Evolutionary conservation across 441 rosid species (phyloP).

Genomic region (Manihot esculenta): DNA sequence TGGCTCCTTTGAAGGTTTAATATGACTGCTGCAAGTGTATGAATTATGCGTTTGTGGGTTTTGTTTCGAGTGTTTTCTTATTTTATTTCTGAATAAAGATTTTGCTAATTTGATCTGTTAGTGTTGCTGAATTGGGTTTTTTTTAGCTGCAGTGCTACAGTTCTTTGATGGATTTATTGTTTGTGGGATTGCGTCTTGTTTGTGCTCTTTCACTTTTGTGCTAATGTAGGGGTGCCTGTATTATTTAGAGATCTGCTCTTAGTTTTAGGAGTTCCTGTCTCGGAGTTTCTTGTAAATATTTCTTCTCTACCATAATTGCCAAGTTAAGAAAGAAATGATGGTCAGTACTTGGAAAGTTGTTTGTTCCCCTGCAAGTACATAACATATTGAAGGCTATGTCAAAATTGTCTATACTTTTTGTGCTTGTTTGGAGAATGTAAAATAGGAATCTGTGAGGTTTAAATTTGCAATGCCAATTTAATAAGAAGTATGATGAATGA

Average conservation of each 20-base stretch:
- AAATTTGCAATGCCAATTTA: neutral
- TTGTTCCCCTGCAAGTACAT: neutral
- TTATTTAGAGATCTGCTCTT: constrained; percentile 38
- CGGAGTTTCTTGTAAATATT: constrained; percentile 5
- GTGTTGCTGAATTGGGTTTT: constrained; percentile 18
- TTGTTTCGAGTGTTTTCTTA: constrained; percentile 25
- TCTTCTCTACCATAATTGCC: constrained; percentile 16
- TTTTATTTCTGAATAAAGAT: constrained; percentile 21
- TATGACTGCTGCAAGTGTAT: constrained; percentile 28
- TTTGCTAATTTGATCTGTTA: constrained; percentile 42
- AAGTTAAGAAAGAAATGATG: constrained; percentile 5
- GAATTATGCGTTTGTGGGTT: constrained; percentile 37
- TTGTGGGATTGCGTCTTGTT: constrained; percentile 10
- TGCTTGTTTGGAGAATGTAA: constrained; percentile 2
- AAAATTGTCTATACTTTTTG: neutral
- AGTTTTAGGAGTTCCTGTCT: constrained; percentile 18
- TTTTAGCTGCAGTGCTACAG: constrained; percentile 10
- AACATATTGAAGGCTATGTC: neutral
- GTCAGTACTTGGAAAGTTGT: neutral
- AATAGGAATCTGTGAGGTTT: constrained; percentile 9
- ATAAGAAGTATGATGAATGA: neutral
- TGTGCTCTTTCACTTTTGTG: constrained; percentile 16
- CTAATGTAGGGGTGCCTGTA: constrained; percentile 13
- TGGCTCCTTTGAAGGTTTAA: constrained; percentile 8
- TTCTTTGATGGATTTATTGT: constrained; percentile 22